phyloP scores from a whole-genome alignment of 2,329 filamentous ascomycete genomes.

The Fusarium caatingaense region DNA sequence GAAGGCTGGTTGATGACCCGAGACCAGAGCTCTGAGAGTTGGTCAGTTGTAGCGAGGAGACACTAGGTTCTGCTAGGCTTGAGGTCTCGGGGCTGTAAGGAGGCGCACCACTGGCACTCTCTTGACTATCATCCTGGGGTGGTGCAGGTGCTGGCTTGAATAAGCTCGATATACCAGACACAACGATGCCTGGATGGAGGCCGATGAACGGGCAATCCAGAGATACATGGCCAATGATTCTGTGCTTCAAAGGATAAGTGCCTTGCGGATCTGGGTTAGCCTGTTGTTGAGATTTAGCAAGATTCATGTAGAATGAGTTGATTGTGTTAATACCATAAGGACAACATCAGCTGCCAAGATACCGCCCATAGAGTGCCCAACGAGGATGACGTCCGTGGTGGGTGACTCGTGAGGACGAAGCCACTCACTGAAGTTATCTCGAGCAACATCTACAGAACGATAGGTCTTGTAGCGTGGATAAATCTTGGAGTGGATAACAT shows the following conservation, averaged over 20 bases:
- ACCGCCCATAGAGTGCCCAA: slow-evolving; percentile 93
- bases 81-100: slow-evolving; percentile 14
- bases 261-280: slow-evolving; percentile 50
- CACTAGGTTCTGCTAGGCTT: slow-evolving; percentile 16
- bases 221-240: slow-evolving; percentile 82
- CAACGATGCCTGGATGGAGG: slow-evolving; percentile 87
- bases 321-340: slow-evolving; percentile 62
- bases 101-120: neutral
- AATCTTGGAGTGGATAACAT: slow-evolving; percentile 87
- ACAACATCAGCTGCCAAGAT: slow-evolving; percentile 83
- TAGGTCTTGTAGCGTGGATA: slow-evolving; percentile 85
- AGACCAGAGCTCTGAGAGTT: slow-evolving; percentile 31
- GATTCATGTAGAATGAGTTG: neutral
- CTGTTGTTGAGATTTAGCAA: slow-evolving; percentile 26
- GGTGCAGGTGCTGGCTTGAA: slow-evolving; percentile 64
- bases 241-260: slow-evolving; percentile 70
- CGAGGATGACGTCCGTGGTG: slow-evolving; percentile 80
- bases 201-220: slow-evolving; percentile 90
- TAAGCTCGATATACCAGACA: slow-evolving; percentile 82
- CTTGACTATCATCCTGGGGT: slow-evolving; percentile 22
- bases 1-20: slow-evolving; percentile 33
- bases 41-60: slow-evolving; percentile 37
- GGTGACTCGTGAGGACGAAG: slow-evolving; percentile 79
- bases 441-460: slow-evolving; percentile 75
- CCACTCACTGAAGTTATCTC: slow-evolving; percentile 87